Evolutionary conservation across 2,329 filamentous ascomycete genomes (phyloP).

Genomic region (Coccinonectria pachysandricola): DNA sequence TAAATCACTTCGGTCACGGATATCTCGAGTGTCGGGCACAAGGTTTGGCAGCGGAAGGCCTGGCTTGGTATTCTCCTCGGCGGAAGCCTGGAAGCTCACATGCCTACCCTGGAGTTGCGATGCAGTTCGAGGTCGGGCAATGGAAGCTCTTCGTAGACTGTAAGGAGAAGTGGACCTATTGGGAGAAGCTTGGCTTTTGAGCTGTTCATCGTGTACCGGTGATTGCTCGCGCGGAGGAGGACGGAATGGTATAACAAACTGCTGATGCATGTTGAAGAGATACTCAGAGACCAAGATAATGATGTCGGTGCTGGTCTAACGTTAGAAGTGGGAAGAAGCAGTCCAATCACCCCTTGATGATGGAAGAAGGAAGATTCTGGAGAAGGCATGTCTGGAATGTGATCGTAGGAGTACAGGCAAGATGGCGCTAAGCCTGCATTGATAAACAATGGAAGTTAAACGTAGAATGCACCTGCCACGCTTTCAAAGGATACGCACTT

Average conservation of each 20-base stretch:
- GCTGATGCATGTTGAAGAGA: slow-evolving; percentile 15
- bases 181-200: slow-evolving; percentile 2
- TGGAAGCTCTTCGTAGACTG: slow-evolving; percentile 3
- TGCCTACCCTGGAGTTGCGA: not conserved
- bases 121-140: too few species aligned
- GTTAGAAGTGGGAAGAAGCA: slow-evolving; percentile 1
- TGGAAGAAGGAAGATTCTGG: not conserved
- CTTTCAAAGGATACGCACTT: too few species aligned
- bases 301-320: too few species aligned
- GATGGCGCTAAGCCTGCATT: too few species aligned
- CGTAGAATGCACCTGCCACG: too few species aligned
- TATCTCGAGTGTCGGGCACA: not conserved
- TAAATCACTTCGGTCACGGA: slow-evolving; percentile 3
- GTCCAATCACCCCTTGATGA: slow-evolving; percentile 1
- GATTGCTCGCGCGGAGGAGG: slow-evolving; percentile 2
- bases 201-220: slow-evolving; percentile 1
- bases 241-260: slow-evolving; percentile 8
- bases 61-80: slow-evolving; percentile 6
- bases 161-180: slow-evolving; percentile 1
- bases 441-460: too few species aligned
- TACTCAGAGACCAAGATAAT: slow-evolving; percentile 1
- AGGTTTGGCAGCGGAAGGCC: slow-evolving; percentile 4
- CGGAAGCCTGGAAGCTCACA: not conserved
- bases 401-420: too few species aligned
- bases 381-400: too few species aligned